Evolutionary conservation across 2,329 filamentous ascomycete species (phyloP).

Genomic region (Apiospora marii): DNA sequence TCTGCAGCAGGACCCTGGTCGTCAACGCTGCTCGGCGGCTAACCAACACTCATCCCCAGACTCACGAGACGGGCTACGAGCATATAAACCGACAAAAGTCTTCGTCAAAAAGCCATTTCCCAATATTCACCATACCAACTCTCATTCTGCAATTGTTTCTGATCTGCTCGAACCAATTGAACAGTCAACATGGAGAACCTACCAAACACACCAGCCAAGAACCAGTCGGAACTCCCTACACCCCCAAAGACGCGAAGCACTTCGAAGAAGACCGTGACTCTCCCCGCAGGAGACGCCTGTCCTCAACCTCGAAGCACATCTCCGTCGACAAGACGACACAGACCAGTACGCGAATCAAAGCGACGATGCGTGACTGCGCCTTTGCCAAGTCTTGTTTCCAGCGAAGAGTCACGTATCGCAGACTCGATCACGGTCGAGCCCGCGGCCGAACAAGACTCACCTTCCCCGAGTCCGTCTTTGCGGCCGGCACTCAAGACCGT

Average conservation of each 20-base stretch:
- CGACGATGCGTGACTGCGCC: constrained; percentile 5
- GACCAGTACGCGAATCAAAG: background rate
- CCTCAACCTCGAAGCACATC: background rate
- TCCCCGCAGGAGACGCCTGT: background rate
- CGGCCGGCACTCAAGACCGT: background rate
- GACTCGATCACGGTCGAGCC: background rate
- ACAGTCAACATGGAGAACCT: background rate
- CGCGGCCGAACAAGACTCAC: too few species aligned
- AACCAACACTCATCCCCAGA: background rate
- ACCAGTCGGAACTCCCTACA: background rate
- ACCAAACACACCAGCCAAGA: background rate
- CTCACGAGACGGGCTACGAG: background rate
- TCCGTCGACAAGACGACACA: background rate
- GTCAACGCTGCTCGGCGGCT: background rate
- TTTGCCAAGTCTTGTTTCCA: background rate
- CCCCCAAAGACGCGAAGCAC: constrained; percentile 7
- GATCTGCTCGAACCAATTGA: background rate
- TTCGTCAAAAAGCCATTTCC: too few species aligned
- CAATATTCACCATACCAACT: background rate
- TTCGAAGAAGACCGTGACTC: background rate
- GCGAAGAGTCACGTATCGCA: background rate
- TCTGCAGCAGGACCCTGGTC: constrained; percentile 6
- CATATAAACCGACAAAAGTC: background rate
- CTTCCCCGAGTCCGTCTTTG: background rate
- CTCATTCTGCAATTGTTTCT: background rate